A percentile compares a stretch with the other conserved stretches of the same genome.
Evolutionary conservation across 2,329 filamentous ascomycete species (phyloP).

Genomic region (Shiraia bambusicola): DNA sequence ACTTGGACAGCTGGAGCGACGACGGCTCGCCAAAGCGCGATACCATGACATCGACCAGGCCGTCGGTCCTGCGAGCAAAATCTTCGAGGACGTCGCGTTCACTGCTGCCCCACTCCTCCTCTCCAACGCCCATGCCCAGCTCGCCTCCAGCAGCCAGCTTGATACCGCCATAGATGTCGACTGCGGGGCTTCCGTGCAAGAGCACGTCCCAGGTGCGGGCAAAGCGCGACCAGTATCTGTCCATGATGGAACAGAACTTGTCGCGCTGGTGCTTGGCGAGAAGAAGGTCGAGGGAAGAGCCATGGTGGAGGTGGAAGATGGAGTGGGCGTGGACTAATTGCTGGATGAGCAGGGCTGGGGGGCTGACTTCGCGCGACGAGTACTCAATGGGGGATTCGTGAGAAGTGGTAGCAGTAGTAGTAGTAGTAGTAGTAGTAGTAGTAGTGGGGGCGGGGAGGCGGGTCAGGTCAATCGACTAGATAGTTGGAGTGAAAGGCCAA

Average conservation of each 20-base stretch:
- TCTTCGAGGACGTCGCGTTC: conserved; percentile 92
- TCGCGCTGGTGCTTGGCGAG: conserved; percentile 64
- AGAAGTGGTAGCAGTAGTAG: conserved; percentile 11
- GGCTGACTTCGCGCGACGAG: conserved; percentile 86
- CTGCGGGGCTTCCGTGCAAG: conserved; percentile 83
- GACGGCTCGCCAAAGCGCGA: conserved; percentile 73
- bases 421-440: conserved; percentile 26
- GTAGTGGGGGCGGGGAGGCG: conserved; percentile 59
- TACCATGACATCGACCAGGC: conserved; percentile 83
- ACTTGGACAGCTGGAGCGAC: conserved; percentile 26
- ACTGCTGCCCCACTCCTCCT: conserved; percentile 91
- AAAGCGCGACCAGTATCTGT: conserved; percentile 78
- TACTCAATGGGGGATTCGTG: conserved; percentile 64
- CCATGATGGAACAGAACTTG: conserved; percentile 71
- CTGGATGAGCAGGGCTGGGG: conserved; percentile 72
- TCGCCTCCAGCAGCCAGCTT: conserved; percentile 90
- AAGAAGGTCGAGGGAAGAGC: conserved; percentile 68
- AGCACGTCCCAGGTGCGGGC: conserved; percentile 78
- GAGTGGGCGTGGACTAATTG: conserved; percentile 82
- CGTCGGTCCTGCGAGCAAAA: conserved; percentile 76
- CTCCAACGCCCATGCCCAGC: conserved; percentile 88
- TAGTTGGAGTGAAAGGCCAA: not conserved
- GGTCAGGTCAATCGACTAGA: conserved; percentile 77
- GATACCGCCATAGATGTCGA: conserved; percentile 76
- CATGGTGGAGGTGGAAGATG: conserved; percentile 86